These are phyloP conservation scores for Ogataea naganishii DNA, from an alignment of 805 yeast genomes.

Conservation along the genomic window DNA sequence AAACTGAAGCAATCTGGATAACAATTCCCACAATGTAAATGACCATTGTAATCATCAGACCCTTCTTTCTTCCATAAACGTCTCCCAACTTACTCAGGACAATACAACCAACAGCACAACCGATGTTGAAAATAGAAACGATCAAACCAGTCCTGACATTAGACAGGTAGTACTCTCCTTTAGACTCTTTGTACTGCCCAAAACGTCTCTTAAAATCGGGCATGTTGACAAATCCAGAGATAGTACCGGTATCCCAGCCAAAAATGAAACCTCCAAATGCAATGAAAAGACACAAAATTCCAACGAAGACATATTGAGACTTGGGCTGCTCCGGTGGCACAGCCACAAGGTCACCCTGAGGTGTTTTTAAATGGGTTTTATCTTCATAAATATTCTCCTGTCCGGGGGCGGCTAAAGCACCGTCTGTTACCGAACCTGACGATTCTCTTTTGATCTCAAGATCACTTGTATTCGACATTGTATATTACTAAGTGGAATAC, in stretches of 20 bases:
- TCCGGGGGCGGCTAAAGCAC: too few relatives aligned
- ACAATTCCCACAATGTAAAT: conserved; percentile 55
- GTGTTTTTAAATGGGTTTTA: conserved; percentile 6
- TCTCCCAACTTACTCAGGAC: conserved; percentile 51
- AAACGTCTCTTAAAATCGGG: conserved; percentile 44
- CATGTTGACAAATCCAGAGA: conserved; percentile 64
- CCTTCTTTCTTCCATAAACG: conserved; percentile 48
- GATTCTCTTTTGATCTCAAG: too few relatives aligned
- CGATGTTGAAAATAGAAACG: conserved; percentile 62
- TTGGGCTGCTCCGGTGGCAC: conserved; percentile 16
- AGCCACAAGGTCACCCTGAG: conserved; percentile 6
- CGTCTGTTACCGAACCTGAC: too few relatives aligned
- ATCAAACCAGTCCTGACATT: conserved; percentile 51
- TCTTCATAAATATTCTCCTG: conserved; percentile 18
- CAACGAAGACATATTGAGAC: conserved; percentile 16
- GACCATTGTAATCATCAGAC: conserved; percentile 42
- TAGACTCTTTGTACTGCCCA: conserved; percentile 32
- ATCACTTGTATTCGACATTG: too few relatives aligned
- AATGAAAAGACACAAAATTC: conserved; percentile 39
- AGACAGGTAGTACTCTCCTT: conserved; percentile 37
- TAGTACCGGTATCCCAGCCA: conserved; percentile 76
- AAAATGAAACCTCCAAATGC: conserved; percentile 74
- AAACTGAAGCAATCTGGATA: conserved; percentile 47
- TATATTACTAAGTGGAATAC: too few relatives aligned
- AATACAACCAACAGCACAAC: conserved; percentile 69